phyloP scores from a whole-genome alignment of 2,329 filamentous ascomycete genomes.

The Clarireedia paspali region DNA sequence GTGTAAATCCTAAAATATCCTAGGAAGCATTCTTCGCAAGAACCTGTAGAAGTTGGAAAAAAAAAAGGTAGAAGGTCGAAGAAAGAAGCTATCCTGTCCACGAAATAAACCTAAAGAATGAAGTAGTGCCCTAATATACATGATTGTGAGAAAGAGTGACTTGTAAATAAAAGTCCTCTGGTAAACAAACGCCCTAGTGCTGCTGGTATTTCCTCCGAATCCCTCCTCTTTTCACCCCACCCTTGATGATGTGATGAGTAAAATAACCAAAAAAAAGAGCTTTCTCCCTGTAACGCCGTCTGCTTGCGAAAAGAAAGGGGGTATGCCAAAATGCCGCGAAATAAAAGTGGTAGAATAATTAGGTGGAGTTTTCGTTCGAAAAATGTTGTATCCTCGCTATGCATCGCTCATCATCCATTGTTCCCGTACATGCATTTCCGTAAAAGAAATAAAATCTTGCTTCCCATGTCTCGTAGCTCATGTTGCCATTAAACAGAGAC shows the following conservation, averaged over 20 bases:
- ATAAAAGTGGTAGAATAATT: neutral
- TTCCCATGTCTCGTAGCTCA: constrained; percentile 4
- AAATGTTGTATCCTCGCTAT: neutral
- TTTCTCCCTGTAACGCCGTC: neutral
- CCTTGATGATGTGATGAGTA: neutral
- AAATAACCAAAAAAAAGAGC: neutral
- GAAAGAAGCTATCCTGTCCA: neutral
- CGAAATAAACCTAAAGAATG: neutral
- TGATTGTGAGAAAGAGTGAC: neutral
- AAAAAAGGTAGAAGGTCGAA: neutral
- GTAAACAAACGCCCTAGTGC: neutral
- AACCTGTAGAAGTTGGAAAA: neutral
- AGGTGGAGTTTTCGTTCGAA: neutral
- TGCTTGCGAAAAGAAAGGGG: neutral
- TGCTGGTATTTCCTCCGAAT: neutral
- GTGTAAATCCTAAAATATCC: neutral
- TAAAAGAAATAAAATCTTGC: neutral
- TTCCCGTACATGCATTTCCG: neutral
- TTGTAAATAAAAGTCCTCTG: neutral
- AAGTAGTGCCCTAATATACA: neutral
- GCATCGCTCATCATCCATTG: neutral
- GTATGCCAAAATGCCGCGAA: neutral
- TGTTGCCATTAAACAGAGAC: constrained; percentile 1
- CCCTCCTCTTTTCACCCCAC: neutral
- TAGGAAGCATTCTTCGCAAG: neutral